phyloP scores from a whole-genome alignment of 495 filamentous ascomycete species.

The Penicillium bialowiezense region DNA sequence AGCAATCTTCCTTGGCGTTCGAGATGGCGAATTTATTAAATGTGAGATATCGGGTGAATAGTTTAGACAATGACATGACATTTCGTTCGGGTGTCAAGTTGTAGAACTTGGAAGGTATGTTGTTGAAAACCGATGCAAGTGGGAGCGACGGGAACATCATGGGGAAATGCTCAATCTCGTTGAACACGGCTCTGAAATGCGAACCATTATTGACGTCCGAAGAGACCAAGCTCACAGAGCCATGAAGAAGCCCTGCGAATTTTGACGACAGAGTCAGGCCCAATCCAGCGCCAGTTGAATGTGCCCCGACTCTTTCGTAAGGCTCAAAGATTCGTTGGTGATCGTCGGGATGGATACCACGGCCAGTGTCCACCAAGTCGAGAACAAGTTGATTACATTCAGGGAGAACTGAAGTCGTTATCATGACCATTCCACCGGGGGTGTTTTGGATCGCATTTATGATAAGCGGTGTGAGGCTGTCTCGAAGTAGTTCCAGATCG shows the following conservation, averaged over 20 bases:
- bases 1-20: not conserved
- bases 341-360: conserved; percentile 8
- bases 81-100: not conserved
- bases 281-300: conserved; percentile 14
- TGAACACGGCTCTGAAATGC: conserved; percentile 16
- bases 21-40: not conserved
- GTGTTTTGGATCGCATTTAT: conserved; percentile 14
- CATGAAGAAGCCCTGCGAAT: conserved; percentile 13
- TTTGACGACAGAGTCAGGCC: conserved; percentile 14
- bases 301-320: conserved; percentile 11
- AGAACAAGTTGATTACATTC: conserved; percentile 5
- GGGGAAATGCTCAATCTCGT: conserved; percentile 1
- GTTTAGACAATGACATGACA: not conserved
- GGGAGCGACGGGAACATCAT: not conserved
- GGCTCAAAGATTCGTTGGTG: conserved; percentile 17
- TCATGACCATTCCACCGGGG: conserved; percentile 1
- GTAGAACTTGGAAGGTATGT: conserved; percentile 3
- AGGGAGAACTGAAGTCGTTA: not conserved
- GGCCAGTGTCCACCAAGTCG: conserved; percentile 14
- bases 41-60: not conserved
- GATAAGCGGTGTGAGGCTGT: conserved; percentile 12
- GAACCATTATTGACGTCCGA: conserved; percentile 11
- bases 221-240: conserved; percentile 10
- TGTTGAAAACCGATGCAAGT: not conserved
- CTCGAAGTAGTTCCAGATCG: conserved; percentile 11